Base-by-base conservation (phyloP, 2,329 filamentous ascomycete genomes). In the Chaetomium strumarium region DNA sequence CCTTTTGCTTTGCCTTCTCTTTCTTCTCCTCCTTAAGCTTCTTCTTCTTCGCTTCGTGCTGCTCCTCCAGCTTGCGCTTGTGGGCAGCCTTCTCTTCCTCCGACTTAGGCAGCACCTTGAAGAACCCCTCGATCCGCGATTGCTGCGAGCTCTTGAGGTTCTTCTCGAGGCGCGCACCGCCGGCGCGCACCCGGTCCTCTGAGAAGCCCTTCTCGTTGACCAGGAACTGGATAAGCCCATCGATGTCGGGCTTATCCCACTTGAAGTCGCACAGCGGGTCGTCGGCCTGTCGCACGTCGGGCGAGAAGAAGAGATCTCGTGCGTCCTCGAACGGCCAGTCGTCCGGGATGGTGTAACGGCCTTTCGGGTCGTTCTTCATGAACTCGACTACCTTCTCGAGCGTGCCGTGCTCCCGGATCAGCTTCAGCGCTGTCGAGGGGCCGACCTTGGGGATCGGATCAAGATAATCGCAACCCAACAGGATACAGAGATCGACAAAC, bases 401-500 rank as follows among this genome's bases (percentile, higher is more conserved):
- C 4, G 80, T 83, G 49, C 88, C 88, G 72, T 97, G 84, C 64
- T 99, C 92, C 60, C 90, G 90, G 63, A 99, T 96, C 55, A 99
- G 77, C 69, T 95, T 95, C 49, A 97, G 78, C 2, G 93, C 93
- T 0, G 93, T 96, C 63, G 84, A 86, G 5, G 93, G 92, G 17
- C 93, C 93, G 58, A 99, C 78, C 67, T 96, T 96, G 63, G 93
- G 93, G 61, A 99, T 87, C 0, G 93, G 92, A 63, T 99, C 93
- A 66, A 97, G 83, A 67, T 99, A 99, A 68, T 99, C 93, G 71
- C 93, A 99, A 62, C 93, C 93, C 42, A 99, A 86, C 11, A 99
- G 81, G 64, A 99, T 99, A 67, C 93, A 99, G 46, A 99, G 83
- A 69, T 99, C 93, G 64, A 99, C 90, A 68, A 99, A 99, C 86